These are phyloP conservation scores for Porogramme epimiltina DNA, from an alignment of 1,284 basidiomycete species.

Conservation along the genomic window DNA sequence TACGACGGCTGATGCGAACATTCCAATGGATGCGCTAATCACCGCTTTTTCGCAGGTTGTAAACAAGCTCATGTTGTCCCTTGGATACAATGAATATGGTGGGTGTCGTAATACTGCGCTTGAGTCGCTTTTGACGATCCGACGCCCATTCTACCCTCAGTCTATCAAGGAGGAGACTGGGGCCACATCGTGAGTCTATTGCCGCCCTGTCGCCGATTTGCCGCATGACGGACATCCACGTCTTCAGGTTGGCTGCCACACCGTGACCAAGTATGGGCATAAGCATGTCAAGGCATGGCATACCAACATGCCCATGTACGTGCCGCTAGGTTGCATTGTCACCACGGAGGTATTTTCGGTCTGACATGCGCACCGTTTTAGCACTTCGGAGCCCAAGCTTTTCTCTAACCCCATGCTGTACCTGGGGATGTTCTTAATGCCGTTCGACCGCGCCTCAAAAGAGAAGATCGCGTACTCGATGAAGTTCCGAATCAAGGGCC, in stretches of 20 bases:
- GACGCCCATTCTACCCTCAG: too few relatives aligned
- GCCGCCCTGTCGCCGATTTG: neutral
- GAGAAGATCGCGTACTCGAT: neutral
- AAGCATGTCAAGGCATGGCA: constrained; percentile 25
- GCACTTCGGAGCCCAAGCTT: neutral
- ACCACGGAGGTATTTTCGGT: too few relatives aligned
- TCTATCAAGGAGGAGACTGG: neutral
- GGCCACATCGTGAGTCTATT: neutral
- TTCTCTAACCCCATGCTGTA: neutral
- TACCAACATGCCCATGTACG: constrained; percentile 22
- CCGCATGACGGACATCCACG: too few relatives aligned
- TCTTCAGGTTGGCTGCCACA: constrained; percentile 10
- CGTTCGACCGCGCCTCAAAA: neutral
- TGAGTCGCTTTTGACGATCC: too few relatives aligned
- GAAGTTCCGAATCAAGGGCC: constrained; percentile 30
- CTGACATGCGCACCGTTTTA: neutral
- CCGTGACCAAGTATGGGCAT: constrained; percentile 17
- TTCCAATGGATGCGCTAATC: neutral
- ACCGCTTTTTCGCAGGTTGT: constrained; percentile 8
- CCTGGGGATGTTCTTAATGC: neutral
- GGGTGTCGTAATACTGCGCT: too few relatives aligned
- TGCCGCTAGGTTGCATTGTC: constrained; percentile 1
- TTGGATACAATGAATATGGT: constrained; percentile 29
- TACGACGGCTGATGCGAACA: neutral
- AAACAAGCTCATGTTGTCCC: constrained; percentile 24